Conservation (phyloP, 2,329 filamentous ascomycete species). For the Sarocladiaceae sp. region DNA sequence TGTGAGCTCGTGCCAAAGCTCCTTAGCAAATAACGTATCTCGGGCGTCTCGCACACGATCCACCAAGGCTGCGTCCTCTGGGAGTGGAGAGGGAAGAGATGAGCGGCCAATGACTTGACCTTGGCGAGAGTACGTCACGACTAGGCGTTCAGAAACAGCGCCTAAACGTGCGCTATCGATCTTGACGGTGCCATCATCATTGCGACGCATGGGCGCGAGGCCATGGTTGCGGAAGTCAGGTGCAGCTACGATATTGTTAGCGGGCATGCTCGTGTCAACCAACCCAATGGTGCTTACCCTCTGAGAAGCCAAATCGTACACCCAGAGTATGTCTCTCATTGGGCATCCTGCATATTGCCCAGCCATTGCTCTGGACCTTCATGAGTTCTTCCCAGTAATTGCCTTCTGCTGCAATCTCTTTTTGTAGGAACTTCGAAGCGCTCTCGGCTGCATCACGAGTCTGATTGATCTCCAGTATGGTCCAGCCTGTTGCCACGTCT, state of each 20-base stretch:
- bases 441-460: constrained; percentile 70
- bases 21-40: constrained; percentile 77
- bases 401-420: constrained; percentile 74
- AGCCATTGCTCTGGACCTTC: constrained; percentile 75
- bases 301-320: constrained; percentile 85
- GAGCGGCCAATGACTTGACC: constrained; percentile 56
- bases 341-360: constrained; percentile 78
- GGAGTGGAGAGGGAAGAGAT: constrained; percentile 44
- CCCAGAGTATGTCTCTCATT: constrained; percentile 70
- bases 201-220: constrained; percentile 74
- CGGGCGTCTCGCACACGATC: constrained; percentile 69
- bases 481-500: constrained; percentile 64
- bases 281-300: no score
- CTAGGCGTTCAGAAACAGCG: constrained; percentile 54
- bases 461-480: constrained; percentile 70
- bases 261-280: constrained; percentile 7
- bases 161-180: constrained; percentile 61
- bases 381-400: constrained; percentile 88
- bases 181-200: constrained; percentile 68
- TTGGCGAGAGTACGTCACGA: constrained; percentile 60
- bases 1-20: constrained; percentile 86
- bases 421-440: constrained; percentile 67
- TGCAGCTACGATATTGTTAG: constrained; percentile 39
- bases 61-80: constrained; percentile 53
- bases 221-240: constrained; percentile 63